phyloP scores from a whole-genome alignment of 345 rosid genomes.

The Durio zibethinus region DNA sequence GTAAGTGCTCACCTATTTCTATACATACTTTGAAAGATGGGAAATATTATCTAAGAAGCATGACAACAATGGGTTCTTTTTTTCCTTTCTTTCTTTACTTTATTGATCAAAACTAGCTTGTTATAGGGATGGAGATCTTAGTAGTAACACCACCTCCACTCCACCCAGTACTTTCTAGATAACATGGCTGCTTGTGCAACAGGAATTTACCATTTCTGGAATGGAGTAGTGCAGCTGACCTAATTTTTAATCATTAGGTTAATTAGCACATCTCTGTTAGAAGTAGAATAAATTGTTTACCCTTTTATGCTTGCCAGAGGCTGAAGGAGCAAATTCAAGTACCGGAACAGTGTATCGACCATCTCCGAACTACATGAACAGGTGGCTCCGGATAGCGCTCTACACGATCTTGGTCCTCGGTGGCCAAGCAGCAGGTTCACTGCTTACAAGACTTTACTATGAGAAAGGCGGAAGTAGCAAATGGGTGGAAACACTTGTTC shows the following conservation, averaged over 20 bases:
- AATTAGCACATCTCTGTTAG: not conserved
- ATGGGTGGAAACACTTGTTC: constrained; percentile 46
- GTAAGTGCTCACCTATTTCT: not conserved
- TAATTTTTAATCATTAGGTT: not conserved
- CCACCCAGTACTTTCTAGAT: not conserved
- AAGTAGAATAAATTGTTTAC: not conserved
- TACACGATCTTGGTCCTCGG: constrained; percentile 33
- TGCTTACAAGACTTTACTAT: constrained; percentile 43
- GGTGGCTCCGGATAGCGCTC: constrained; percentile 6
- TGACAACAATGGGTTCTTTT: not conserved
- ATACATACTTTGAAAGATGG: constrained; percentile 8
- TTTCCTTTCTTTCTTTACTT: not conserved
- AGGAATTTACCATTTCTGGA: not conserved
- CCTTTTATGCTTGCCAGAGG: not conserved
- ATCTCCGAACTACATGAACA: not conserved
- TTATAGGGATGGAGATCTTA: not conserved
- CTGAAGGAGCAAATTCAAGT: not conserved
- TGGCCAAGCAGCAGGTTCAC: constrained; percentile 34
- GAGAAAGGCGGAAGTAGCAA: constrained; percentile 47
- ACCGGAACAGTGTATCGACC: not conserved
- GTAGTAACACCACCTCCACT: not conserved
- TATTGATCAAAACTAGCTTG: not conserved
- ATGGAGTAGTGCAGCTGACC: not conserved
- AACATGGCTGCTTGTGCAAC: not conserved
- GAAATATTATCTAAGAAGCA: not conserved